Percentiles rank a stretch among this genome's conserved stretches.
Conservation (phyloP, 1,284 basidiomycete genomes). For the Ustilago hordei region DNA sequence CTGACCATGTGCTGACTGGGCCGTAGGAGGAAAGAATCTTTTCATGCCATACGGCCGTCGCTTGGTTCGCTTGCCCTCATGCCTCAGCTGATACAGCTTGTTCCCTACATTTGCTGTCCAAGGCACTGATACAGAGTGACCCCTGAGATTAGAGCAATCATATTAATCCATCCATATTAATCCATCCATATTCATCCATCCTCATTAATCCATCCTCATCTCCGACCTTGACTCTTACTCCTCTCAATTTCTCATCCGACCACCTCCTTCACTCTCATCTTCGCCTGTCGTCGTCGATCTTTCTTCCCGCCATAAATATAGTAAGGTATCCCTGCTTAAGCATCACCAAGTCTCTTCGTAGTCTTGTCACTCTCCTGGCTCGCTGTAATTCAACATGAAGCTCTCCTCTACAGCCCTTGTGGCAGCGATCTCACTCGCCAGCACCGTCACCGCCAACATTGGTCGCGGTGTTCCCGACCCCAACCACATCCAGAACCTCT, state of each 20-base stretch:
- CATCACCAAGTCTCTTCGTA: neutral
- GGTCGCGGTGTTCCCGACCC: constrained; percentile 55
- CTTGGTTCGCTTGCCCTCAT: neutral
- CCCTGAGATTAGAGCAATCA: neutral
- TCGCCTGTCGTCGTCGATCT: constrained; percentile 2
- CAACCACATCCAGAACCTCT: constrained; percentile 43
- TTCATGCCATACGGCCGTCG: neutral
- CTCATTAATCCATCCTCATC: constrained; percentile 14
- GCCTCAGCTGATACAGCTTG: neutral
- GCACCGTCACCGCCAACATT: constrained; percentile 49
- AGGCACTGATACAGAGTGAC: neutral
- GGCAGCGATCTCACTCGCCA: constrained; percentile 42
- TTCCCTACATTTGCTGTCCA: neutral
- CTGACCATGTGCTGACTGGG: no score
- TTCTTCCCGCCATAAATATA: neutral
- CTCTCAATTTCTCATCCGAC: neutral
- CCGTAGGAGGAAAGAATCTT: neutral
- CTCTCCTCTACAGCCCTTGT: constrained; percentile 41
- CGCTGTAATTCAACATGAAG: constrained; percentile 33
- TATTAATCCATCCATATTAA: neutral
- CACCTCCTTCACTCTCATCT: constrained; percentile 2
- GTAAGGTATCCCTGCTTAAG: neutral
- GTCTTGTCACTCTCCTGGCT: neutral
- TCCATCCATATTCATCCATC: no score
- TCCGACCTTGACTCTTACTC: neutral